phyloP scores from a whole-genome alignment of 371 early-diverging fungal genomes.

The Mortierella sp. region DNA sequence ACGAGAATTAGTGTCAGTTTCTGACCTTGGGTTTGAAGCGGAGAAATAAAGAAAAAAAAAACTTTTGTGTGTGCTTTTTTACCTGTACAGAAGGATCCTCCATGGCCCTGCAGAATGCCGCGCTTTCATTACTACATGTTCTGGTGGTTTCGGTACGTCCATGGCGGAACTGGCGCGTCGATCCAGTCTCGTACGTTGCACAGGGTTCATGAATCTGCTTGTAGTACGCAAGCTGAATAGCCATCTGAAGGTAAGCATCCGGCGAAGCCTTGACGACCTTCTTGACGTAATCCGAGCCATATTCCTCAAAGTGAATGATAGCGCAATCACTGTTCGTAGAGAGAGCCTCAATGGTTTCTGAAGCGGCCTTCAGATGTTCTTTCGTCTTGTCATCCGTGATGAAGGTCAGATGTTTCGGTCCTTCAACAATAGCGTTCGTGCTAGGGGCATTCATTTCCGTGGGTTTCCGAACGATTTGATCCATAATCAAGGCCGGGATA shows the following conservation, averaged over 20 bases:
- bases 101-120: constrained; percentile 76
- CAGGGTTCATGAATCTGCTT: constrained; percentile 71
- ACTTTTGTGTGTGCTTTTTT: constrained; percentile 11
- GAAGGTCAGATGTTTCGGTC: constrained; percentile 63
- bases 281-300: constrained; percentile 78
- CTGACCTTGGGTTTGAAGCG: neutral
- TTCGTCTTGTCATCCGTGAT: constrained; percentile 59
- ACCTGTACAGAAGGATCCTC: constrained; percentile 56
- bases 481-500: constrained; percentile 73
- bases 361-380: constrained; percentile 65
- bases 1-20: neutral
- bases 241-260: constrained; percentile 92
- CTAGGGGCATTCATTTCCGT: constrained; percentile 36
- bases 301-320: constrained; percentile 71
- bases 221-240: constrained; percentile 85
- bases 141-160: constrained; percentile 93
- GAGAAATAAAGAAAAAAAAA: neutral
- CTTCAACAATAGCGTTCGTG: constrained; percentile 31
- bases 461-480: constrained; percentile 66
- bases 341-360: constrained; percentile 59
- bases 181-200: constrained; percentile 87
- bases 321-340: constrained; percentile 73
- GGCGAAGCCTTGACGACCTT: constrained; percentile 76
- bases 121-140: constrained; percentile 72
- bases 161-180: constrained; percentile 79